Evolutionary conservation across 352 stramenopile species (phyloP), one percentile per base, ranked within the genome.

Genomic region (Phytophthora fragariae): DNA sequence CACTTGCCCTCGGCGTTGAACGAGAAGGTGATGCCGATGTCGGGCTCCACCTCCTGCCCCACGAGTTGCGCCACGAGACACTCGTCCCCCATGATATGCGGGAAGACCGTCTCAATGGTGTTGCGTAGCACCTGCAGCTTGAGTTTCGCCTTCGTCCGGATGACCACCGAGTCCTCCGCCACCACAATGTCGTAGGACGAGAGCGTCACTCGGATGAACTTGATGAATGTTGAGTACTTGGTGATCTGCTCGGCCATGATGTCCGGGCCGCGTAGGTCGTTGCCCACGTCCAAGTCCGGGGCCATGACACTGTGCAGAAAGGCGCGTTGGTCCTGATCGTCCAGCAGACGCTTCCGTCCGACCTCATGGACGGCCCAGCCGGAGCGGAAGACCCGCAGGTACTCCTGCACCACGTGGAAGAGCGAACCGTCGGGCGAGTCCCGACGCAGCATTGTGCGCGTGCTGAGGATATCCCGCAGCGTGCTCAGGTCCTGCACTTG

Each of bases 21-120:
- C 58, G 76, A 81, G 52, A 85, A 89, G 19, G 62, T 70, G 8
- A 84, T 55, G 14, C 61, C 57, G 19, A 60, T 66, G 1, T 73
- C 35, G 0, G 72, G 74, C 10, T 61, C 70, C 21, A 87, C 64
- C 29, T 83, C 75, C 17, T 82, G 70, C 1, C 79, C 82, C 0
- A 87, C 75, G 14, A 89, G 75, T 9, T 80, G 70, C 12, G 75
- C 58, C 44, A 84, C 65, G 54, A 89, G 67, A 41, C 61, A 70
- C 39, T 84, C 72, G 57, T 86, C 71, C 54, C 77, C 67, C 15
- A 85, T 54, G 37, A 86, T 47, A 29, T 89, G 82, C 1, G 82
- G 82, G 44, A 87, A 86, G 35, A 89, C 67, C 12, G 68, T 77
- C 8, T 72, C 67, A 52, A 89, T 83, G 21, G 82, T 87, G 47